phyloP scores from a whole-genome alignment of 202 grass and related monocot genomes.

The Saccharum hybrid region DNA sequence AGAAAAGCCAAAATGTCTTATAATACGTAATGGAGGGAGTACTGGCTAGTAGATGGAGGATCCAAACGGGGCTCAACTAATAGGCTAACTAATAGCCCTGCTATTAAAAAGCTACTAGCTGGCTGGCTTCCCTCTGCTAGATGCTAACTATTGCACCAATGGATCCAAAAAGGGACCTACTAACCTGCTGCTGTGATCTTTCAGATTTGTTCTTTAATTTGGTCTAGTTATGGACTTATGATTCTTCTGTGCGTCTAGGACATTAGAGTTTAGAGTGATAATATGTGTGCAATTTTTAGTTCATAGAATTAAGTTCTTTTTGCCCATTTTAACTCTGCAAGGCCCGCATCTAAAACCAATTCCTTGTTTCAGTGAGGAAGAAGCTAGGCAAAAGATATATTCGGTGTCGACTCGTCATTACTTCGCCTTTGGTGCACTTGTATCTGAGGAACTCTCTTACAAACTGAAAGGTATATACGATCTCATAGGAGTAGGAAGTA shows the following conservation, averaged over 20 bases:
- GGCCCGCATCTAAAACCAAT: not conserved
- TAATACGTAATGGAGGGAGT: not conserved
- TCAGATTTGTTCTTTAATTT: not conserved
- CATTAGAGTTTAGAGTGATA: not conserved
- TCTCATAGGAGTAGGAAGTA: not conserved
- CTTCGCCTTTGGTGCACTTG: slow-evolving; percentile 71
- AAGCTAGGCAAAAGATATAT: slow-evolving; percentile 70
- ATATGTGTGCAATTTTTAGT: not conserved
- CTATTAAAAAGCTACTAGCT: not conserved
- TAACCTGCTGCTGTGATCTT: not conserved
- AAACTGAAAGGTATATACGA: slow-evolving; percentile 61
- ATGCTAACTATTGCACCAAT: not conserved
- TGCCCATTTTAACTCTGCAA: not conserved
- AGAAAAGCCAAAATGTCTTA: not conserved
- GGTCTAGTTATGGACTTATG: not conserved
- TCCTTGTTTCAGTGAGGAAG: slow-evolving; percentile 60
- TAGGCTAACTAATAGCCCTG: not conserved
- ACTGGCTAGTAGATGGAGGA: not conserved
- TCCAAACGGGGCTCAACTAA: not conserved
- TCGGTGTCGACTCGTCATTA: slow-evolving; percentile 71
- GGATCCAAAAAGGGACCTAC: not conserved
- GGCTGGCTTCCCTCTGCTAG: not conserved
- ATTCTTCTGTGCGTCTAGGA: not conserved
- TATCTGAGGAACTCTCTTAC: slow-evolving; percentile 70
- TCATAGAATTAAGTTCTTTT: not conserved